phyloP scores from a whole-genome alignment of 1,284 basidiomycete genomes.

The Coniferiporia sulphurascens region DNA sequence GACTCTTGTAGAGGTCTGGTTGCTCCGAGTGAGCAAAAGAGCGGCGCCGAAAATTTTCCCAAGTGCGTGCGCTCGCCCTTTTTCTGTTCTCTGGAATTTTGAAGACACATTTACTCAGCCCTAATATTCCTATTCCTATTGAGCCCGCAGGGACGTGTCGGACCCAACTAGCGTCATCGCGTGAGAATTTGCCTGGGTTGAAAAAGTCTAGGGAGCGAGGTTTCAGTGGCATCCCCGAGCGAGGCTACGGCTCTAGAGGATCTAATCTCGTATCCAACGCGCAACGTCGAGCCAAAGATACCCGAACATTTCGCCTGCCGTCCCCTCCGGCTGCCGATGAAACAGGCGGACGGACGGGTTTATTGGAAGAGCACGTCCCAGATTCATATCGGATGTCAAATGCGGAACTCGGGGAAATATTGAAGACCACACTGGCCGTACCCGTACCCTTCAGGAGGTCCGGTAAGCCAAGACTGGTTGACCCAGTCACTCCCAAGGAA shows the following conservation, averaged over 20 bases:
- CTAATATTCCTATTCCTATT: not conserved
- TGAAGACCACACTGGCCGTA: conserved; percentile 1
- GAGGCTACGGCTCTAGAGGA: not conserved
- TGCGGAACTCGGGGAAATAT: conserved; percentile 1
- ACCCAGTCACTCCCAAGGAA: conserved; percentile 14
- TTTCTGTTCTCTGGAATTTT: not conserved
- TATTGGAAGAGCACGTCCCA: not conserved
- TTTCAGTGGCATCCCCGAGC: not conserved
- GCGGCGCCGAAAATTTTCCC: not conserved
- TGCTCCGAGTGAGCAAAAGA: not conserved
- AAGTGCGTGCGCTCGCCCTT: not conserved
- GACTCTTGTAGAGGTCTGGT: not conserved
- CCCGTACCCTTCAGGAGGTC: not conserved
- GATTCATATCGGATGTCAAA: conserved; percentile 1
- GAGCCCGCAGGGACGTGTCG: not conserved
- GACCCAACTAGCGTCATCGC: not conserved
- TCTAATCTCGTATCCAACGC: not conserved
- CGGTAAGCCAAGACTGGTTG: conserved; percentile 1
- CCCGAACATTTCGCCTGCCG: not conserved
- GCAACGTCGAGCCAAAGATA: not conserved
- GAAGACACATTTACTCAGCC: not conserved
- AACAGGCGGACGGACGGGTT: not conserved
- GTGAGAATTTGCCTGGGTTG: not conserved
- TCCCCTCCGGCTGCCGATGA: conserved; percentile 2
- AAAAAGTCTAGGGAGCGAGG: not conserved